Base-by-base conservation (phyloP, 495 filamentous ascomycete species). In the Penicillium desertorum region DNA sequence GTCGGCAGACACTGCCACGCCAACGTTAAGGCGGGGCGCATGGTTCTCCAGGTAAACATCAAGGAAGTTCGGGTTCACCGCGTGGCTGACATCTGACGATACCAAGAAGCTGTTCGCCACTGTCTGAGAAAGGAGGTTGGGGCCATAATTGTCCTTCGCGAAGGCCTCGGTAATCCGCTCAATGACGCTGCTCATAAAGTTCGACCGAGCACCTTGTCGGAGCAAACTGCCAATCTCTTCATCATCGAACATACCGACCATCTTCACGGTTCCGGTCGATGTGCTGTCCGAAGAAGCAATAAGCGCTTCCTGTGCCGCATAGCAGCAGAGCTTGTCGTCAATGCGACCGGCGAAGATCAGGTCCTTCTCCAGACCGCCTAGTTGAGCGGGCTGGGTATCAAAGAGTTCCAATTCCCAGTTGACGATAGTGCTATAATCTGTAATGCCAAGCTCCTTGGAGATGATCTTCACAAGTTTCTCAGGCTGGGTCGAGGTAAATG, bases 351-450 rank as follows among this genome's bases (percentile, higher is more conserved):
- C 94, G 61, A 93, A 97, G 70, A 98, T 93, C 74, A 98, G 85
- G 61, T 97, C 94, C 68, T 91, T 91, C 62, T 94, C 90, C 41
- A 98, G 65, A 12, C 94, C 94, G 58, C 91, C 90, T 22, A 92
- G 76, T 29, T 85, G 82, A 16, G 90, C 93, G 8, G 92, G 91
- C 67, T 96, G 91, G 8, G 81, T 86, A 71, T 98, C 94, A 67
- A 86, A 98, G 32, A 98, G 86, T 71, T 98, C 94, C n/a, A 97
- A 83, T 64, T 98, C 94, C 94, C 94, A 98, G 71, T 90, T 93
- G 25, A 97, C 74, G 57, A 98, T 96, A 51, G 77, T 83, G 71
- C 73, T 79, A 62, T 80, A 73, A 64, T 91, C 84, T 12, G 78
- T 75, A 59, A 96, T 84, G 5, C 78, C 79, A 30, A 97, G 81